phyloP scores from a whole-genome alignment of 2,329 filamentous ascomycete genomes.

The Phaeosphaeria sp. region DNA sequence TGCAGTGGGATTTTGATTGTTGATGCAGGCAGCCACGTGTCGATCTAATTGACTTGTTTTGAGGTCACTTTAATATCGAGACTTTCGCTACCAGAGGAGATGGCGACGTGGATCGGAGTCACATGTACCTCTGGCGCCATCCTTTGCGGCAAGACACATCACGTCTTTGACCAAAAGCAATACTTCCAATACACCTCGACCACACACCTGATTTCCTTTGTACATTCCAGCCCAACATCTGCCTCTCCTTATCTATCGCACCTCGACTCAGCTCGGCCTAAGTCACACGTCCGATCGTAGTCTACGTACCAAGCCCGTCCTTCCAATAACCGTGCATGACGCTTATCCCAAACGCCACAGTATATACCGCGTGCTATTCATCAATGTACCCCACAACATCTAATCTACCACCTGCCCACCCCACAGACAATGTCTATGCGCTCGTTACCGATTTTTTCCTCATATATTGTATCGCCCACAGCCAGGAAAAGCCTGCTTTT shows the following conservation, averaged over 20 bases:
- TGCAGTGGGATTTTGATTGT: background rate
- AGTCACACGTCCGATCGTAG: background rate
- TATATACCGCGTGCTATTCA: constrained; percentile 3
- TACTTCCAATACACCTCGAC: background rate
- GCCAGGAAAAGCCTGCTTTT: background rate
- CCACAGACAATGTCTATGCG: background rate
- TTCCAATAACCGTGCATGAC: background rate
- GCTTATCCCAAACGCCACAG: background rate
- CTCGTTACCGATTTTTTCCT: background rate
- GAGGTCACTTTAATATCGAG: background rate
- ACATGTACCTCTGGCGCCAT: background rate
- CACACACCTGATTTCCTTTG: background rate
- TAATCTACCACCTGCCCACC: background rate
- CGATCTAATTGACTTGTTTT: background rate
- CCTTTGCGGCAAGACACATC: background rate
- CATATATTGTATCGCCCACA: background rate
- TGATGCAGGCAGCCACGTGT: background rate
- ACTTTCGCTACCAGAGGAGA: background rate
- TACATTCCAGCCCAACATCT: background rate
- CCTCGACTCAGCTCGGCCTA: background rate
- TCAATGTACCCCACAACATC: constrained; percentile 5
- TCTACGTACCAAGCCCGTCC: background rate
- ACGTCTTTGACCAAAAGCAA: background rate
- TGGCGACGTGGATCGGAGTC: background rate
- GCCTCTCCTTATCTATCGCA: background rate